These are phyloP conservation scores for Penicillium sp. DNA, from an alignment of 2,329 filamentous ascomycete species.

Conservation along the genomic window DNA sequence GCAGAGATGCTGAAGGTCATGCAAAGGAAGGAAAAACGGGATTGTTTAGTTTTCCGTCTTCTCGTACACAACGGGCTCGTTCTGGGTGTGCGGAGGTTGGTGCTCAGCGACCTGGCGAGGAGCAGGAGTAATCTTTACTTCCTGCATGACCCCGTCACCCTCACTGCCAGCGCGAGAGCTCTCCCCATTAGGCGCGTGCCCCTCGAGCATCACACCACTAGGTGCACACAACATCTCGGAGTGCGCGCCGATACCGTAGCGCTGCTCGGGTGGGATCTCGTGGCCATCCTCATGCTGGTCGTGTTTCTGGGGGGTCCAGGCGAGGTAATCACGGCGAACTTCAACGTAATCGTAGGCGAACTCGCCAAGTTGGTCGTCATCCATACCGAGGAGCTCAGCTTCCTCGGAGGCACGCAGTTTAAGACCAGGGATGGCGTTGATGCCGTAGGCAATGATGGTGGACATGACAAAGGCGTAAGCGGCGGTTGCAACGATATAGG, in stretches of 20 bases:
- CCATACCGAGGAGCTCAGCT: constrained; percentile 63
- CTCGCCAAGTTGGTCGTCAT: constrained; percentile 49
- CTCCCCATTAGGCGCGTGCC: constrained; percentile 22
- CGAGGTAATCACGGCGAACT: constrained; percentile 48
- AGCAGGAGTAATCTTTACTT: constrained; percentile 28
- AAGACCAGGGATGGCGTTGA: constrained; percentile 67
- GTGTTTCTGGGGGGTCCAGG: constrained; percentile 46
- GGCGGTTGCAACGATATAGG: constrained; percentile 60
- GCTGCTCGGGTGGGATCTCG: constrained; percentile 53
- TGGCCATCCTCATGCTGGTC: constrained; percentile 46
- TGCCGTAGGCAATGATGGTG: constrained; percentile 62
- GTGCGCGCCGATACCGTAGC: constrained; percentile 58
- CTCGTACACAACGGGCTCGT: constrained; percentile 17
- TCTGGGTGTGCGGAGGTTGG: constrained; percentile 12
- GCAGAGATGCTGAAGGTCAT: constrained; percentile 11
- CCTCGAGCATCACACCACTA: constrained; percentile 21
- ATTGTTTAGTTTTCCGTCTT: constrained; percentile 17
- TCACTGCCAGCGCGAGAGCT: constrained; percentile 31
- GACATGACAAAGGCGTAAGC: constrained; percentile 63
- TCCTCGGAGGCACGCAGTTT: constrained; percentile 62
- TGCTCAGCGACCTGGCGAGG: constrained; percentile 30
- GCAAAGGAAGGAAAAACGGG: neutral
- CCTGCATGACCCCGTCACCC: constrained; percentile 28
- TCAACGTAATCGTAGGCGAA: constrained; percentile 52
- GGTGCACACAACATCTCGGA: constrained; percentile 54